Conservation (phyloP, 768 basidiomycete genomes). For the Termitomyces sp. region DNA sequence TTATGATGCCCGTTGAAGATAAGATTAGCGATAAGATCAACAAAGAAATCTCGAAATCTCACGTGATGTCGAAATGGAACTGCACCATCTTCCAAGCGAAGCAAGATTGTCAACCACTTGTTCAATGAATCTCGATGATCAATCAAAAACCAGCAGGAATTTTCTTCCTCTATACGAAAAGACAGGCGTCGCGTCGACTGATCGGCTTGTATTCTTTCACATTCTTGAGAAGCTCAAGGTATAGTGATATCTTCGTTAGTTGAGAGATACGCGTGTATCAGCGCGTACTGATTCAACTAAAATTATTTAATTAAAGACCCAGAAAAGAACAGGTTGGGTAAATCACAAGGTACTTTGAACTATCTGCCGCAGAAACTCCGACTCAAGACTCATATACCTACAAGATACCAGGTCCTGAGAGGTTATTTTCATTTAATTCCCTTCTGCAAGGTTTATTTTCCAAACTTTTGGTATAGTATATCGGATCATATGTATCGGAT, state of each 20-base stretch:
- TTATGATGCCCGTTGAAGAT: not conserved
- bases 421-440: constrained; percentile 34
- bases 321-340: constrained; percentile 95
- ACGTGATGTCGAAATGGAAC: too few relatives aligned
- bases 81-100: not conserved
- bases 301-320: constrained; percentile 49
- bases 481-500: constrained; percentile 98
- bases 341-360: constrained; percentile 54
- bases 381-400: not conserved
- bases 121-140: not conserved
- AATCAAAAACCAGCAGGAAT: constrained; percentile 24
- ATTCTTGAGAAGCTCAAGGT: constrained; percentile 88
- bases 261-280: not conserved
- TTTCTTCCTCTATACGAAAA: constrained; percentile 58
- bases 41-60: not conserved
- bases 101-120: not conserved
- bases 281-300: not conserved
- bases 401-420: constrained; percentile 81
- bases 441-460: not conserved
- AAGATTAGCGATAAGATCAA: not conserved
- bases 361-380: not conserved
- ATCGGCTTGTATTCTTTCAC: constrained; percentile 88
- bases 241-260: not conserved
- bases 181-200: constrained; percentile 47
- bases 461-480: constrained; percentile 46